These are phyloP conservation scores for Trichophyton simii DNA, from an alignment of 2,329 filamentous ascomycete species.

Conservation along the genomic window DNA sequence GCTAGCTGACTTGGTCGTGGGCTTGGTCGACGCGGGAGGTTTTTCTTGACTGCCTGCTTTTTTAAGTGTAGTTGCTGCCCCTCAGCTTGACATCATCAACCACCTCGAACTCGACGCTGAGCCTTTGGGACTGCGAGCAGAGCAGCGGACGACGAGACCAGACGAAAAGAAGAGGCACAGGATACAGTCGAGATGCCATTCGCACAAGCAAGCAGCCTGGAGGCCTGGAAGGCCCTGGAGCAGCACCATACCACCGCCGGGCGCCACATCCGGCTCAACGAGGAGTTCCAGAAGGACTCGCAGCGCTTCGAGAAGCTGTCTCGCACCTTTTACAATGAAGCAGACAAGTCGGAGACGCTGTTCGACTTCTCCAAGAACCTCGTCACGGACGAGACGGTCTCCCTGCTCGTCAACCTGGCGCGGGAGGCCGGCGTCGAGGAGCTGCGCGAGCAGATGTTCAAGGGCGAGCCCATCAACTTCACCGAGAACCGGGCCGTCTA, in stretches of 20 bases:
- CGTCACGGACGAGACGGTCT: constrained; percentile 79
- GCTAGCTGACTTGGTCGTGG: too few species aligned
- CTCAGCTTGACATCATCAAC: too few species aligned
- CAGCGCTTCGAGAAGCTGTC: constrained; percentile 83
- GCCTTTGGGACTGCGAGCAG: too few species aligned
- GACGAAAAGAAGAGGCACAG: background rate
- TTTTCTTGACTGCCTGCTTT: too few species aligned
- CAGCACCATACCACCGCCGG: constrained; percentile 76
- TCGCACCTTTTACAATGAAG: constrained; percentile 65
- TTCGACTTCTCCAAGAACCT: constrained; percentile 99
- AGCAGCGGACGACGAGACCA: background rate
- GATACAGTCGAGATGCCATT: constrained; percentile 38
- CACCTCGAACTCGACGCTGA: too few species aligned
- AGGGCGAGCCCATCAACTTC: constrained; percentile 97
- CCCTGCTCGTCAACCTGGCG: constrained; percentile 76
- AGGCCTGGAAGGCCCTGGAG: constrained; percentile 82
- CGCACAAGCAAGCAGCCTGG: constrained; percentile 57
- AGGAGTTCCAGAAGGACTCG: constrained; percentile 80
- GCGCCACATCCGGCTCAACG: constrained; percentile 83
- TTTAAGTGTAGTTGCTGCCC: too few species aligned
- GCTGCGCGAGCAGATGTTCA: constrained; percentile 95
- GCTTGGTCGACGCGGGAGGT: too few species aligned
- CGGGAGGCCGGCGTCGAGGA: constrained; percentile 83
- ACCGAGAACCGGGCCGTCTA: constrained; percentile 94
- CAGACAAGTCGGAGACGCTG: constrained; percentile 72